A percentile compares a stretch with the other conserved stretches of the same genome.
Evolutionary conservation across 179 eudicot genomes (phyloP).

Genomic region (Gypsophila paniculata): DNA sequence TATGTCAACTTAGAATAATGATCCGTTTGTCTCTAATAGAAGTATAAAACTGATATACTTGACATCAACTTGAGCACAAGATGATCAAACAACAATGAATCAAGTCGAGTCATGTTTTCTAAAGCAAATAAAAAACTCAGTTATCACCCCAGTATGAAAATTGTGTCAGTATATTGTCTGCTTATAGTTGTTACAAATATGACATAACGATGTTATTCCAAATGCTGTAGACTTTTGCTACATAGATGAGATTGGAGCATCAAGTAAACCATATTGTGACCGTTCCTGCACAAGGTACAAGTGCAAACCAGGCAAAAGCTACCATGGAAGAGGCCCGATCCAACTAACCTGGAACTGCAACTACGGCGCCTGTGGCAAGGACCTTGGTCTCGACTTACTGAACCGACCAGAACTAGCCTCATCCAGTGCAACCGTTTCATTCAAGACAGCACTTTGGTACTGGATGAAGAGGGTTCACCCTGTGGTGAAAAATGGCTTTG

Average conservation of each 20-base stretch:
- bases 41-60: too few relatives aligned
- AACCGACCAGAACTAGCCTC: conserved; percentile 26
- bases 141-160: too few relatives aligned
- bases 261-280: conserved; percentile 23
- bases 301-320: conserved; percentile 19
- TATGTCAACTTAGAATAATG: too few relatives aligned
- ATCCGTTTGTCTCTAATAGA: too few relatives aligned
- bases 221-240: conserved; percentile 22
- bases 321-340: conserved; percentile 28
- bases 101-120: too few relatives aligned
- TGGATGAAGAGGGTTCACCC: conserved; percentile 34
- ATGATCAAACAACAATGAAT: too few relatives aligned
- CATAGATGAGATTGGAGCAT: conserved; percentile 23
- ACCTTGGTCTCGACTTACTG: conserved; percentile 28
- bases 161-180: not conserved
- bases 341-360: conserved; percentile 29
- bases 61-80: too few relatives aligned
- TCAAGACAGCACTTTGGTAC: conserved; percentile 29
- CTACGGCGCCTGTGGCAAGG: conserved; percentile 27
- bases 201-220: not conserved
- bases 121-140: too few relatives aligned
- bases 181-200: not conserved
- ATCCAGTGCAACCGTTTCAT: conserved; percentile 9
- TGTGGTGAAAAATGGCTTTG: conserved; percentile 20
- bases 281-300: conserved; percentile 4